These are phyloP conservation scores for Eimeria tenella DNA, from an alignment of 169 alveolate species.

Conservation along the genomic window DNA sequence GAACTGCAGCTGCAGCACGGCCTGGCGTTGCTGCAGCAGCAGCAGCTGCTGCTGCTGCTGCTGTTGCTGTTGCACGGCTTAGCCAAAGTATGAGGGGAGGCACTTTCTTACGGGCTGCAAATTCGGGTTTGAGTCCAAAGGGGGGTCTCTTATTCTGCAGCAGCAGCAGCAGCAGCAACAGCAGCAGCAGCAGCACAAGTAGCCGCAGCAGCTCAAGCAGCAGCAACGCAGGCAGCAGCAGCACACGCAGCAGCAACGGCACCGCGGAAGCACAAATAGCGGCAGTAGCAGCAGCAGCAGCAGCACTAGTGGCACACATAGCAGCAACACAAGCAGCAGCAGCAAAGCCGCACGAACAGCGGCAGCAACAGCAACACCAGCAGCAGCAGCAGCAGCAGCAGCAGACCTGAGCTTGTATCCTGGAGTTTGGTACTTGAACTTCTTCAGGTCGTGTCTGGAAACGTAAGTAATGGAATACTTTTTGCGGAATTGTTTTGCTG, in stretches of 20 bases:
- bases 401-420: slow-evolving; percentile 59
- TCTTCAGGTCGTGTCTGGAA: slow-evolving; percentile 65
- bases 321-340: no score
- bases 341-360: neutral
- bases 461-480: slow-evolving; percentile 48
- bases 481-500: slow-evolving; percentile 44
- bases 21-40: neutral
- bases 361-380: slow-evolving; percentile 20
- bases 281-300: slow-evolving; percentile 9
- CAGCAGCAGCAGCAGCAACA: slow-evolving; percentile 33
- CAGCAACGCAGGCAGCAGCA: neutral
- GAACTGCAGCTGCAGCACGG: no score
- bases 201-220: neutral
- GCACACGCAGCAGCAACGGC: neutral
- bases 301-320: no score
- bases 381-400: slow-evolving; percentile 36
- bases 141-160: slow-evolving; percentile 71
- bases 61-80: neutral
- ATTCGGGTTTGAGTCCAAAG: slow-evolving; percentile 54
- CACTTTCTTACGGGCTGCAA: slow-evolving; percentile 16
- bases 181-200: slow-evolving; percentile 24
- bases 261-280: neutral
- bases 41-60: slow-evolving; percentile 10
- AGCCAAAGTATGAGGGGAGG: slow-evolving; percentile 68
- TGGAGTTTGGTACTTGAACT: slow-evolving; percentile 59